Evolutionary conservation across 495 filamentous ascomycete genomes (phyloP).

Genomic region (Gamarada debralockiae): DNA sequence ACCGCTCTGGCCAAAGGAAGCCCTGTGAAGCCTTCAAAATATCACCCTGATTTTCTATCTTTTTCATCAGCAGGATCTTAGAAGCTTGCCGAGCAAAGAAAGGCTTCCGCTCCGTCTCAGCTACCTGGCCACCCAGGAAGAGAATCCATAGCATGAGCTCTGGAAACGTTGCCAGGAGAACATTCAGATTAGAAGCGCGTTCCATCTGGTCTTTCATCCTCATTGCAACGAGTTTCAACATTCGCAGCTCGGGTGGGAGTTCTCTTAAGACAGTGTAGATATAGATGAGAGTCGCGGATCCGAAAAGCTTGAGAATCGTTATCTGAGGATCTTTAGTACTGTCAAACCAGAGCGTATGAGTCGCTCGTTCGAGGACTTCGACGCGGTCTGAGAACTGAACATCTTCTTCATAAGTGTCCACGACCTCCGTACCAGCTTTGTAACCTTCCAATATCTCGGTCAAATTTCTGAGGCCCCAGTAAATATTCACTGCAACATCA

Average conservation of each 20-base stretch:
- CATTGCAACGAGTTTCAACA: constrained; percentile 12
- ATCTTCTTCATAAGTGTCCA: constrained; percentile 2
- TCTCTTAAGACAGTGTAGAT: constrained; percentile 18
- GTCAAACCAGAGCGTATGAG: constrained; percentile 15
- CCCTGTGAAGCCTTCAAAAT: constrained; percentile 6
- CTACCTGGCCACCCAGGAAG: constrained; percentile 14
- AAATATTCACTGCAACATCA: constrained; percentile 7
- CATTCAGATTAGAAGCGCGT: constrained; percentile 12
- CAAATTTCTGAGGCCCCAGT: constrained; percentile 19
- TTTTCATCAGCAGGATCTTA: constrained; percentile 15
- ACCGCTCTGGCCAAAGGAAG: constrained; percentile 19
- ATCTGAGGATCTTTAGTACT: constrained; percentile 5
- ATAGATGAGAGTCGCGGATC: constrained; percentile 11
- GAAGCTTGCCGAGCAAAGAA: constrained; percentile 16
- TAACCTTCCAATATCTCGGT: constrained; percentile 8
- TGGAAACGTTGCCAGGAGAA: constrained; percentile 18
- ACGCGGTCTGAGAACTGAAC: constrained; percentile 17
- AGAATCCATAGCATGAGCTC: constrained; percentile 21
- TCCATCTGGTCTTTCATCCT: constrained; percentile 5
- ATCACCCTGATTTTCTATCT: constrained; percentile 7
- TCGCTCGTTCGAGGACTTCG: constrained; percentile 19
- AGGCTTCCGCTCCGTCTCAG: constrained; percentile 2
- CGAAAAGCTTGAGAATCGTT: constrained; percentile 11
- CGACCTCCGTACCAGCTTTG: background rate
- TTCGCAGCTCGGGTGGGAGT: constrained; percentile 9